Conservation (phyloP, 73 alveolate genomes). For the Effrenium voratum region DNA sequence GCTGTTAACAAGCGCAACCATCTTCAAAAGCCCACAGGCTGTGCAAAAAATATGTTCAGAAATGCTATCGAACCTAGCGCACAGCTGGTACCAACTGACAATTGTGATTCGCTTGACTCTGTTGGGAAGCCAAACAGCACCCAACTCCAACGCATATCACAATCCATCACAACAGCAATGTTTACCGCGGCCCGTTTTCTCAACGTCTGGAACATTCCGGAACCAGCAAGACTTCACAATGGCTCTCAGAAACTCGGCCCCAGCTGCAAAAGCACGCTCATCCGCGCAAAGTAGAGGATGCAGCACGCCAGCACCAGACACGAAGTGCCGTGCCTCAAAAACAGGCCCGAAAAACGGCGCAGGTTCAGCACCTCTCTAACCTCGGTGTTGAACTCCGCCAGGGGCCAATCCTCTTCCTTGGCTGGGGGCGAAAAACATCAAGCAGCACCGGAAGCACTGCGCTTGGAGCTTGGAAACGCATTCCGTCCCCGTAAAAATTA, state of each 20-base stretch:
- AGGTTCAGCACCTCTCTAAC: slow-evolving; percentile 66
- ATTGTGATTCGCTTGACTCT: background rate
- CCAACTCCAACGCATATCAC: background rate
- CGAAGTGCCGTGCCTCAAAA: slow-evolving; percentile 67
- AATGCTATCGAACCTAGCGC: too few species aligned
- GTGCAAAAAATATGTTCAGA: too few species aligned
- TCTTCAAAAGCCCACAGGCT: too few species aligned
- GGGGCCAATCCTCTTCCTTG: slow-evolving; percentile 93
- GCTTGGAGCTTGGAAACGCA: too few species aligned
- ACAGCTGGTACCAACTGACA: too few species aligned
- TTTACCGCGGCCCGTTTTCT: background rate
- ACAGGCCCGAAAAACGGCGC: slow-evolving; percentile 73
- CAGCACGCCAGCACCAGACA: slow-evolving; percentile 81
- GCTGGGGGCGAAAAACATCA: background rate
- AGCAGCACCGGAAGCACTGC: too few species aligned
- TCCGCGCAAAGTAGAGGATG: slow-evolving; percentile 61
- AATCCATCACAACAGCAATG: background rate
- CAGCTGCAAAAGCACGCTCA: slow-evolving; percentile 71
- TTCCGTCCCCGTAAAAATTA: too few species aligned
- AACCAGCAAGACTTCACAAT: background rate
- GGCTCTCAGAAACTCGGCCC: background rate
- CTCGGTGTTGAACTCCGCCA: slow-evolving; percentile 82
- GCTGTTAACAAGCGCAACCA: too few species aligned
- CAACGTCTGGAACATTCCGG: background rate
- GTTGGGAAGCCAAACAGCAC: too few species aligned